Base-by-base conservation (phyloP, 2,329 filamentous ascomycete genomes). In the Xylaria multiplex region DNA sequence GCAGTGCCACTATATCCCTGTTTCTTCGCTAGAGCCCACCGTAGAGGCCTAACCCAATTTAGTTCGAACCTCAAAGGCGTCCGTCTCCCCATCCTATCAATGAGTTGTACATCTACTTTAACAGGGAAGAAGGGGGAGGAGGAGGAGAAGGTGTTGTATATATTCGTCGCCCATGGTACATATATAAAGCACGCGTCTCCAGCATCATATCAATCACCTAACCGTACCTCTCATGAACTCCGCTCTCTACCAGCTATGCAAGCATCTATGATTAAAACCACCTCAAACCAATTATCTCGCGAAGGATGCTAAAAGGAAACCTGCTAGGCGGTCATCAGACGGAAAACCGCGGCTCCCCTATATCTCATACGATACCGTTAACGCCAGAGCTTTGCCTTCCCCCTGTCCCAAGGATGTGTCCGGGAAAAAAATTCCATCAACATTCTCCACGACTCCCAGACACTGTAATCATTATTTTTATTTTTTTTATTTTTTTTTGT, bases 1-100 rank as follows among this genome's bases (percentile, higher is more conserved):
- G 6, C 9, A 63, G 54, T 13, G 60, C 48, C 42, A 1, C 35
- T 13, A 27, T 50, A 42, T 55, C 62, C 55, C 62, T 64, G 61
- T 48, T 37, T 14, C 27, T 35, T 43, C 24, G 35, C 30, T 19
- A n/a, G 30, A 16, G 6, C 9, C 40, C 48, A 30, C 61, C 53
- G 45, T 49, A 48, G 58, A 46, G 54, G 55, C 49, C 55, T 55
- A 32, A 43, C 49, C 52, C n/a, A 19, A 19, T 19, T 19, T 19
- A 19, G 19, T 19, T 19, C 19, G 1, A 19, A 19, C 19, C 19
- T 19, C 19, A 19, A 19, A 19, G 19, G 19, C 19, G 19, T 19
- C 19, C 19, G 19, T 19, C 13, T 22, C 43, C 5, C 9, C 9
- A 46, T 24, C 43, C 19, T 35, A 40, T 40, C 13, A 40, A 40